Evolutionary conservation across 495 filamentous ascomycete genomes (phyloP).

Genomic region (Penicillium longicatenatum): DNA sequence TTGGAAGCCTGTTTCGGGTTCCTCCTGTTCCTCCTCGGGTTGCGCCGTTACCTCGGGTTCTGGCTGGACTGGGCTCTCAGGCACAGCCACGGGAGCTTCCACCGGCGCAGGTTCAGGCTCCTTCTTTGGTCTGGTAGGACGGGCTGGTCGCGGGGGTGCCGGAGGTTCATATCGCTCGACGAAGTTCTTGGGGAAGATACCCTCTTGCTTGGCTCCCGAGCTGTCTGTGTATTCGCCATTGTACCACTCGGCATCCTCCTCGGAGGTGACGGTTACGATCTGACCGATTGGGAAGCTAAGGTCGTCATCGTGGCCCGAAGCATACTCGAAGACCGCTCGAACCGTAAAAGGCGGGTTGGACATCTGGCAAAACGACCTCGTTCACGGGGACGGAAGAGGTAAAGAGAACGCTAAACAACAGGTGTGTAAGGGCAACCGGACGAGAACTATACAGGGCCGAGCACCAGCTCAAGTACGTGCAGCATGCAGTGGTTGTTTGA

Average conservation of each 20-base stretch:
- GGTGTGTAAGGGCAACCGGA: slow-evolving; percentile 20
- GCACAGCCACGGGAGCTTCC: slow-evolving; percentile 30
- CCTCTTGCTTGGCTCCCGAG: slow-evolving; percentile 71
- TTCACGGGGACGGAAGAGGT: slow-evolving; percentile 21
- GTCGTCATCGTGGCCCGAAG: slow-evolving; percentile 90
- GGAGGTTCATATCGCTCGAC: slow-evolving; percentile 93
- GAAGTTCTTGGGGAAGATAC: slow-evolving; percentile 96
- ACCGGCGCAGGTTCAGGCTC: slow-evolving; percentile 55
- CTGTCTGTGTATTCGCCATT: slow-evolving; percentile 83
- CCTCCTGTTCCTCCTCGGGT: slow-evolving; percentile 16
- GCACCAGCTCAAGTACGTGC: slow-evolving; percentile 19
- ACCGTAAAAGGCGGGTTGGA: slow-evolving; percentile 83
- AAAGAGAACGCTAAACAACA: slow-evolving; percentile 24
- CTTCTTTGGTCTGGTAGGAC: slow-evolving; percentile 71
- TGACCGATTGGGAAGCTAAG: slow-evolving; percentile 83
- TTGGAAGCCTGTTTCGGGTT: slow-evolving; percentile 40
- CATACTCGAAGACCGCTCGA: slow-evolving; percentile 92
- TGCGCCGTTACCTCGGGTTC: slow-evolving; percentile 43
- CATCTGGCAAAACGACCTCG: slow-evolving; percentile 57
- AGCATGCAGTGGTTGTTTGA: slow-evolving; percentile 17
- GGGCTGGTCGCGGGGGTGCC: slow-evolving; percentile 80
- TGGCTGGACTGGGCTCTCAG: slow-evolving; percentile 34
- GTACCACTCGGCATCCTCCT: slow-evolving; percentile 96
- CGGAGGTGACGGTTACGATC: slow-evolving; percentile 88
- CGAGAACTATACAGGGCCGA: slow-evolving; percentile 24